Percentiles rank a stretch among this genome's conserved stretches.
phyloP scores from a whole-genome alignment of 2,329 filamentous ascomycete species.

The Verticillium longisporum region DNA sequence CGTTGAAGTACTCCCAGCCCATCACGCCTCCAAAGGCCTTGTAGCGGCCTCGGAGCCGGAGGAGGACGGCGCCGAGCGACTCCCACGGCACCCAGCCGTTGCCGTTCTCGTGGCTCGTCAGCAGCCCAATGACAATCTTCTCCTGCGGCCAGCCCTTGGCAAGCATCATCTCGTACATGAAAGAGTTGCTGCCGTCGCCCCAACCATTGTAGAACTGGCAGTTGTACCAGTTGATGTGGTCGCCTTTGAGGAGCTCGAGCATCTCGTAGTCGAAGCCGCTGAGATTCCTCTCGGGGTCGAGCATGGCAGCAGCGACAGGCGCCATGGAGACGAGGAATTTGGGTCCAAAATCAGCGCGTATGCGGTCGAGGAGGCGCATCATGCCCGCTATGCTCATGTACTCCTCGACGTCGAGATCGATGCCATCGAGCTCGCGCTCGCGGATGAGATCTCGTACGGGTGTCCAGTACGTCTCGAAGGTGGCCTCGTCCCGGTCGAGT shows the following conservation, averaged over 20 bases:
- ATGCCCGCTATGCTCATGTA: constrained; percentile 60
- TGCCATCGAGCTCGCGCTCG: constrained; percentile 54
- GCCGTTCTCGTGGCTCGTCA: constrained; percentile 74
- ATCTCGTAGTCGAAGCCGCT: constrained; percentile 77
- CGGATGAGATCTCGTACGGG: constrained; percentile 62
- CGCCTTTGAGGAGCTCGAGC: constrained; percentile 61
- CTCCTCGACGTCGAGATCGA: constrained; percentile 80
- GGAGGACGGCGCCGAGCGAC: constrained; percentile 36
- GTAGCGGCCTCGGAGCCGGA: constrained; percentile 40
- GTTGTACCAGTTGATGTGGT: constrained; percentile 78
- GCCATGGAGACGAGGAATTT: constrained; percentile 74
- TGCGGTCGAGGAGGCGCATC: constrained; percentile 59
- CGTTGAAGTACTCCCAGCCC: constrained; percentile 95
- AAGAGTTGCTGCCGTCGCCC: constrained; percentile 47
- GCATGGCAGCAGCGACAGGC: constrained; percentile 69
- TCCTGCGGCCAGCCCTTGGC: constrained; percentile 63
- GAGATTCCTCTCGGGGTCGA: constrained; percentile 50
- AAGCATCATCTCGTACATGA: constrained; percentile 44
- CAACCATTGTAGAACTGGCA: constrained; percentile 91
- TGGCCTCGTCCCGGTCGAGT: constrained; percentile 46
- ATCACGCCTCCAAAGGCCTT: constrained; percentile 77
- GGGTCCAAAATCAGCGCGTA: constrained; percentile 62
- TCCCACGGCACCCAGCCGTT: constrained; percentile 41
- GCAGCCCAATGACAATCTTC: constrained; percentile 71
- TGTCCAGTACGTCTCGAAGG: constrained; percentile 68